Base-by-base conservation (phyloP, 768 basidiomycete species). In the Termitomyces sp. region DNA sequence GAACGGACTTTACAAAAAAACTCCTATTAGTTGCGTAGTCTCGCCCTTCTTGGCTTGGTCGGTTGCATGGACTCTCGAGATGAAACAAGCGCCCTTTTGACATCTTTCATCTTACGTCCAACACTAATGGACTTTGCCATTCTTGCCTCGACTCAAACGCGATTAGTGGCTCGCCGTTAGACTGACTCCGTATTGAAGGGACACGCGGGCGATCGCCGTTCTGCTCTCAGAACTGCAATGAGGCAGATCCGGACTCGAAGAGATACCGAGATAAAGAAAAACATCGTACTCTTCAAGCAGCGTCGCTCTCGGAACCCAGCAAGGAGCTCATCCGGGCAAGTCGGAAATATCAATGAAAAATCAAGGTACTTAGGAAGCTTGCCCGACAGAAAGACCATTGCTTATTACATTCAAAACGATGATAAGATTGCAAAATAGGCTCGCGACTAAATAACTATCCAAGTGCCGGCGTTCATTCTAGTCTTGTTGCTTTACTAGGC, bases 361-460 rank as follows among this genome's bases (percentile, higher is more conserved):
- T 39, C 20, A 36, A 20, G 24, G 36, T n/a, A 36, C n/a, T 15
- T 40, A 18, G 54, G 22, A 58, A 50, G 51, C 59, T 33, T 42
- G 40, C 44, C 1, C 38, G 53, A n/a, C 44, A 60, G 33, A 8
- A 3, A 36, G 12, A 42, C 32, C 9, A 24, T 42, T 24, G 39
- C 32, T 33, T 28, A 42, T 54, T 15, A 36, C 18, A 38, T 32
- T 44, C 54, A n/a, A 55, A n/a, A 33, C 28, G 8, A 22, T 40
- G 38, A 55, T 60, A 49, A 42, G 54, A 45, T 40, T 55, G n/a
- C 9, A 36, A 33, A 49, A 45, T 42, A 52, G 55, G 55, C 51
- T 59, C 50, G 42, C 24, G 22, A 58, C 24, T 24, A 48, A 18
- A 36, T 12, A 38, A 28, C 13, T 24, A 49, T 16, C 12, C 48